Percentiles rank a stretch among this genome's conserved stretches.
Evolutionary conservation across 2,329 filamentous ascomycete genomes (phyloP).

Genomic region (Xylaria sp.): DNA sequence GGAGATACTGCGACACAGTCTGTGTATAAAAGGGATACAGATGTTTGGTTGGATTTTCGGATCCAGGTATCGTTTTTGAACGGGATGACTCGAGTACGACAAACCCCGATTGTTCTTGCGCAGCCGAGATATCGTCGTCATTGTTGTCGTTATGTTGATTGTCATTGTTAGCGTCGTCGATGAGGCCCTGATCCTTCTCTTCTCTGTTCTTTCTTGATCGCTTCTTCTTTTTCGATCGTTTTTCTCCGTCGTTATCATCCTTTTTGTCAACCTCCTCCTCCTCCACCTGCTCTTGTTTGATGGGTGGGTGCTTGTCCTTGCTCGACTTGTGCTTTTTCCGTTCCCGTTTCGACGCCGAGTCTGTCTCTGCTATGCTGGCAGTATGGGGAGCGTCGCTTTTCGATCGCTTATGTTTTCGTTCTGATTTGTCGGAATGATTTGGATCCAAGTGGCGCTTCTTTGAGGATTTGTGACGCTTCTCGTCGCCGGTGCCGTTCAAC

Average conservation of each 20-base stretch:
- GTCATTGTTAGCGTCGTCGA: background rate
- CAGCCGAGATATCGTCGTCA: background rate
- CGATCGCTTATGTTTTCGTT: slow-evolving; percentile 57
- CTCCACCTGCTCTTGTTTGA: background rate
- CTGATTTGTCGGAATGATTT: slow-evolving; percentile 42
- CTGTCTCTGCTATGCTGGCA: slow-evolving; percentile 2
- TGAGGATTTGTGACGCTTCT: slow-evolving; percentile 23
- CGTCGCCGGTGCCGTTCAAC: slow-evolving; percentile 18
- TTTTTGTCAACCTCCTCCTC: slow-evolving; percentile 38
- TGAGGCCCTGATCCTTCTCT: slow-evolving; percentile 28
- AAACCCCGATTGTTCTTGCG: slow-evolving; percentile 21
- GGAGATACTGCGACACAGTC: slow-evolving; percentile 80
- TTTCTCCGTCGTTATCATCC: slow-evolving; percentile 38
- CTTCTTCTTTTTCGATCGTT: slow-evolving; percentile 48
- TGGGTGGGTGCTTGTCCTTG: background rate
- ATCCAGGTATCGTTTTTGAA: background rate
- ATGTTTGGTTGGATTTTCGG: slow-evolving; percentile 32
- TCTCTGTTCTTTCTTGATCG: slow-evolving; percentile 46
- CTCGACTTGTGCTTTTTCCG: slow-evolving; percentile 24
- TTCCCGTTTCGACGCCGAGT: slow-evolving; percentile 7
- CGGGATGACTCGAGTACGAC: slow-evolving; percentile 48
- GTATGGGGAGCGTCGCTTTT: slow-evolving; percentile 42
- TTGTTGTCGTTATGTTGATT: background rate
- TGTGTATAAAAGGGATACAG: slow-evolving; percentile 78
- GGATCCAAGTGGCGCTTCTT: slow-evolving; percentile 40